Base-by-base conservation (phyloP, 2,329 filamentous ascomycete genomes). In the Aplosporella prunicola region DNA sequence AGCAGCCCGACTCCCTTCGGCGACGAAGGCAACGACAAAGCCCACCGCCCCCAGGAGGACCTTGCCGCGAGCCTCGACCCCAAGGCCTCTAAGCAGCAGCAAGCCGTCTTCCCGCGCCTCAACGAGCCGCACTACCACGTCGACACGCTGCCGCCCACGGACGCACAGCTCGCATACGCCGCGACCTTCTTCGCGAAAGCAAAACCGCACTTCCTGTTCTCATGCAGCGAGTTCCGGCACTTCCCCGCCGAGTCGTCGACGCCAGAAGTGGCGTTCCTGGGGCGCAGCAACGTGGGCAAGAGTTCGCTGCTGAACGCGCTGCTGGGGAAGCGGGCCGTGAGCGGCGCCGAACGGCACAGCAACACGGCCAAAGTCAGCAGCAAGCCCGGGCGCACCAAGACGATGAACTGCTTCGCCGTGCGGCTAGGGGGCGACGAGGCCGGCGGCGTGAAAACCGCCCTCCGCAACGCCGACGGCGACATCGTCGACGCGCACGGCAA, bases 271-370 rank as follows among this genome's bases (percentile, higher is more conserved):
- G 74, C 72, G 26, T 81, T 85, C 51, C 64, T 84, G 4, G 80
- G 80, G 13, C 70, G 80, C 31, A 78, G 72, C 25, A 85, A 85
- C 50, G 79, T 81, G 5, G 80, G 80, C 36, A 84, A 85, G 58
- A 76, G 71, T 37, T 74, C 69, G 2, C 52, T 84, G 4, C 62
- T 84, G 17, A 85, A 85, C 51, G 72, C 74, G 3, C 58, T 84
- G 7, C 67, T 80, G 44, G 1, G 25, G 24, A 18, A 29, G 20
- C 26, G 15, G 17, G 5, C 39, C 57, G 2, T 55, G 56, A n/a
- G 48, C 51, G 15, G 9, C 10, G 17, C 20, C 23, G 52, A 20
- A 0, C 48, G 51, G 0, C 49, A 48, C 9, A 48, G 7, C 43
- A 62, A 11, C 54, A 74, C 10, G 76, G 74, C 39, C 64, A 68